phyloP scores from a whole-genome alignment of 331 rosid species.

The Acacia pycnantha region DNA sequence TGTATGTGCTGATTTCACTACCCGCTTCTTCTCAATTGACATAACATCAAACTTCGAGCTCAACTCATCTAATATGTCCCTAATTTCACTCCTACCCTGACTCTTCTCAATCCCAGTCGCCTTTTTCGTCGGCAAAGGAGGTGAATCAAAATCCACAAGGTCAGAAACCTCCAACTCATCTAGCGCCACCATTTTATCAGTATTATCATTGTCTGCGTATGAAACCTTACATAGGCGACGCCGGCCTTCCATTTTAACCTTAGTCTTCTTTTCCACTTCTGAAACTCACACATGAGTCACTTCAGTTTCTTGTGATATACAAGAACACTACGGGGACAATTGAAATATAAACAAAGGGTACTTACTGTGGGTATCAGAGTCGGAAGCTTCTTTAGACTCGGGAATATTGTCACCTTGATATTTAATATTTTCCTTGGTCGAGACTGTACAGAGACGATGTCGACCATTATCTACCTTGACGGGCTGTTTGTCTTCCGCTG shows the following conservation, averaged over 20 bases:
- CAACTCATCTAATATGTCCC: conserved; percentile 73
- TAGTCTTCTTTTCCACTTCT: conserved; percentile 46
- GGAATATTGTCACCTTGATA: neutral
- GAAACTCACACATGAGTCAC: neutral
- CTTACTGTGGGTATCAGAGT: conserved; percentile 40
- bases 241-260: conserved; percentile 70
- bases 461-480: conserved; percentile 12
- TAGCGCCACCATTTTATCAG: conserved; percentile 18
- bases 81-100: conserved; percentile 61
- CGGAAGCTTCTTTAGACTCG: neutral
- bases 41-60: conserved; percentile 68
- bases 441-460: neutral
- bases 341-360: neutral
- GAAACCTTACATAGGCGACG: conserved; percentile 83
- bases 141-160: conserved; percentile 59
- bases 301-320: neutral
- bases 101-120: conserved; percentile 23
- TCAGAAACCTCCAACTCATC: conserved; percentile 40
- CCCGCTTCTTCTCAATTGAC: conserved; percentile 59
- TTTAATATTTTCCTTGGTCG: neutral
- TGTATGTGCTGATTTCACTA: conserved; percentile 15
- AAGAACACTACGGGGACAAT: neutral
- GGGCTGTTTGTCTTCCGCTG: conserved; percentile 14
- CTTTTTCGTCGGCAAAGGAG: conserved; percentile 22
- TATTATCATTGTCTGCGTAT: conserved; percentile 21